Conservation (phyloP, 345 rosid genomes). For the Eucalyptus tenuipes region DNA sequence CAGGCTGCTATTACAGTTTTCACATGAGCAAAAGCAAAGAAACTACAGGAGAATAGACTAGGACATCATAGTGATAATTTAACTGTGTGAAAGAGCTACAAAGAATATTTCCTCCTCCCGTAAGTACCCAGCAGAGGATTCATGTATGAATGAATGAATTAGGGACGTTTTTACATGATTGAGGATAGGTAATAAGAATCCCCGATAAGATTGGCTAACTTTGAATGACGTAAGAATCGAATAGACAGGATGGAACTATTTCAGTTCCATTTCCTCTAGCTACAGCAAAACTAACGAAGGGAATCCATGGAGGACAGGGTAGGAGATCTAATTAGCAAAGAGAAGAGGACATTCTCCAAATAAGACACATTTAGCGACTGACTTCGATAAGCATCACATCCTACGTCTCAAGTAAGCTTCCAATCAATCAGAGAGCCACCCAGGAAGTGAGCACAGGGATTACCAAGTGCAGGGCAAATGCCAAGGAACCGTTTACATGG, state of each 20-base stretch:
- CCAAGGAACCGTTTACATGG: slow-evolving; percentile 22
- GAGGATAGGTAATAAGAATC: background rate
- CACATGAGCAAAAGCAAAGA: background rate
- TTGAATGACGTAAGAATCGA: slow-evolving; percentile 17
- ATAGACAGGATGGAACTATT: slow-evolving; percentile 14
- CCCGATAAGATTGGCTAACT: background rate
- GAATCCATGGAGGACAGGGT: background rate
- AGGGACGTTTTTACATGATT: slow-evolving; percentile 20
- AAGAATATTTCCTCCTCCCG: slow-evolving; percentile 1
- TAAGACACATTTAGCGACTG: slow-evolving; percentile 18
- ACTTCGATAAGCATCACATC: slow-evolving; percentile 8
- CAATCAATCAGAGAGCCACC: background rate
- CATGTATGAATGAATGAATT: background rate
- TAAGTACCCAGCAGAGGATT: background rate
- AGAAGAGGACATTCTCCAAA: slow-evolving; percentile 15
- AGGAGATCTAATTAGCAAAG: slow-evolving; percentile 7
- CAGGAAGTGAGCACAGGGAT: background rate
- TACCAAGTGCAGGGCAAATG: background rate
- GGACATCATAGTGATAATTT: background rate
- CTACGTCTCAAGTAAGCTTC: slow-evolving; percentile 7
- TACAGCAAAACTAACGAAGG: background rate
- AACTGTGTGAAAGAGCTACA: background rate
- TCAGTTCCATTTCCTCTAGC: background rate
- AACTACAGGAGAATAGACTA: slow-evolving; percentile 16
- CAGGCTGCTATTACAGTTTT: background rate